Evolutionary conservation across 352 stramenopile genomes (phyloP), one percentile per base, ranked within the genome.

Genomic region (Globisporangium heterothallicum): DNA sequence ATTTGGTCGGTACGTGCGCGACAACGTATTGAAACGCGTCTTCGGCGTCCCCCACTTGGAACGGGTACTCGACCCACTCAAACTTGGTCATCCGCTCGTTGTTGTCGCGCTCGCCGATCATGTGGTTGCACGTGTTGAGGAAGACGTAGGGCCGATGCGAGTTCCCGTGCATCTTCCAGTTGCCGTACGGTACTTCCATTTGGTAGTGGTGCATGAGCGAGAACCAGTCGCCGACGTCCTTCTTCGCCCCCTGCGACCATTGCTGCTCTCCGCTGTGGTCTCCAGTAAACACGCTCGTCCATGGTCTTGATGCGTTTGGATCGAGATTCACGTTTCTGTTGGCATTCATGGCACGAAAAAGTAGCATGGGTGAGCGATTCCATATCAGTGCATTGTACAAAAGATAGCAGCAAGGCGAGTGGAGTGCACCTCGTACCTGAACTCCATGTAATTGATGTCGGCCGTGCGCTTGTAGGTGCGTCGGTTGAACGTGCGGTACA

Each of bases 391-490:
- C n/a, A n/a, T n/a, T n/a, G n/a, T n/a, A n/a, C n/a, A n/a, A n/a
- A n/a, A n/a, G n/a, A n/a, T n/a, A n/a, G n/a, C n/a, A n/a, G n/a
- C n/a, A n/a, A n/a, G n/a, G n/a, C n/a, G n/a, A n/a, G n/a, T n/a
- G n/a, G n/a, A n/a, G n/a, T n/a, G n/a, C n/a, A n/a, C n/a, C 13
- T 61, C 62, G 58, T 52, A 86, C 71, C 68, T 68, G 59, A 83
- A 94, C 53, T 92, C 81, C 70, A 94, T 87, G 66, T 92, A 92
- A 64, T 94, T 91, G 63, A 94, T 94, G 61, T 94, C 84, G 16
- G 84, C 84, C 43, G 84, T 94, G 54, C 84, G 79, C 67, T 92
- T 90, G 70, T 91, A 92, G 8, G 79, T 90, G 34, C 74, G 68
- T 44, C 84, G 81, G 52, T 92, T 94, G 63, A 89, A 94, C 18